phyloP scores from a whole-genome alignment of 441 rosid species.

The Erodium trifolium region DNA sequence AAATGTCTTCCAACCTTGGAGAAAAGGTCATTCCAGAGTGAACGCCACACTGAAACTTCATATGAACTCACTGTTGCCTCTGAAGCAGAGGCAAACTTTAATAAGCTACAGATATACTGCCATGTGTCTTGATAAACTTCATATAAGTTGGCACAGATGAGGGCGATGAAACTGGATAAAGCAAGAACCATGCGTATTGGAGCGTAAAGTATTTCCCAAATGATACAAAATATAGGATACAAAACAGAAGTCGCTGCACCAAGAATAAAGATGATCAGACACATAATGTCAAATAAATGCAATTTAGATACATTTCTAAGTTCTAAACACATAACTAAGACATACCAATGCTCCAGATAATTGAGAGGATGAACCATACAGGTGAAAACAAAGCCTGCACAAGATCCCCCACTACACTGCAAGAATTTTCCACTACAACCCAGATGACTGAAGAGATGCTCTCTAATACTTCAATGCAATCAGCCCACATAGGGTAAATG shows the following conservation, averaged over 20 bases:
- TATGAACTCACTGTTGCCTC: constrained; percentile 17
- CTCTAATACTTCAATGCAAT: constrained; percentile 16
- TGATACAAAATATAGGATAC: constrained; percentile 18
- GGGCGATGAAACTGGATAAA: constrained; percentile 20
- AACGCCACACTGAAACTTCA: constrained; percentile 24
- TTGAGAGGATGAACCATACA: constrained; percentile 23
- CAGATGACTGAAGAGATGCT: constrained; percentile 17
- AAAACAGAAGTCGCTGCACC: constrained; percentile 24
- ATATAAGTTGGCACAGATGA: constrained; percentile 16
- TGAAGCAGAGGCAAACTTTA: constrained; percentile 19
- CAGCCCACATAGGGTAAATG: constrained; percentile 22
- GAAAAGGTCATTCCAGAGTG: constrained; percentile 28
- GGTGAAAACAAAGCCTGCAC: constrained; percentile 25
- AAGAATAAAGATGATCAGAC: constrained; percentile 8
- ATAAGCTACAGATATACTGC: constrained; percentile 13
- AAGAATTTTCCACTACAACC: constrained; percentile 17
- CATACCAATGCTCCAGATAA: constrained; percentile 21
- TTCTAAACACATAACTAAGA: not conserved
- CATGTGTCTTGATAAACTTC: constrained; percentile 14
- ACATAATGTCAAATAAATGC: not conserved
- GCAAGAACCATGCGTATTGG: constrained; percentile 24
- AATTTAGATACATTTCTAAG: not conserved
- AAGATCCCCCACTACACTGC: constrained; percentile 21
- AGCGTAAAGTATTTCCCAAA: constrained; percentile 24
- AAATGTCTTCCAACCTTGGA: constrained; percentile 18